These are phyloP conservation scores for Candida buenavistaensis DNA, from an alignment of 1,139 yeast species.

Conservation along the genomic window DNA sequence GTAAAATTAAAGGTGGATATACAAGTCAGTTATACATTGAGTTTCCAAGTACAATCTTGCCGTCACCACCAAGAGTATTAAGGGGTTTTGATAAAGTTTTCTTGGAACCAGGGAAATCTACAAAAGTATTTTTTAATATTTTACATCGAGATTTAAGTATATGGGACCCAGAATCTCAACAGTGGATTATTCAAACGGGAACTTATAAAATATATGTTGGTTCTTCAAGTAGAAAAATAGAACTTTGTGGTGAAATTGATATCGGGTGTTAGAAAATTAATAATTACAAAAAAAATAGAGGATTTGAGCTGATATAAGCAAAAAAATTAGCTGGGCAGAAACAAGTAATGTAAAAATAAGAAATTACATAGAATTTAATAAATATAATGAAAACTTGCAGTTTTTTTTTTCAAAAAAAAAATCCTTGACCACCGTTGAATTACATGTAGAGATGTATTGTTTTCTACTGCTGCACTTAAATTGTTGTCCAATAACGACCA, in stretches of 20 bases:
- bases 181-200: slow-evolving; percentile 64
- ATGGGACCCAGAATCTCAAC: slow-evolving; percentile 60
- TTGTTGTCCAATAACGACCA: too few relatives aligned
- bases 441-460: too few relatives aligned
- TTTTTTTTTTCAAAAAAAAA: too few relatives aligned
- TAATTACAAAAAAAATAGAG: neutral
- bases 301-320: too few relatives aligned
- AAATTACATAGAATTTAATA: too few relatives aligned
- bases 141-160: slow-evolving; percentile 56
- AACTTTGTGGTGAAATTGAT: slow-evolving; percentile 48
- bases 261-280: slow-evolving; percentile 27
- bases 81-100: slow-evolving; percentile 62
- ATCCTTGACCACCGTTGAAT: too few relatives aligned
- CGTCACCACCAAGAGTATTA: slow-evolving; percentile 52
- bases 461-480: too few relatives aligned
- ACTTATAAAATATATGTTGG: slow-evolving; percentile 55
- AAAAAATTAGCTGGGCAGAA: neutral
- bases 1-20: slow-evolving; percentile 50
- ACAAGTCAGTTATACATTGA: slow-evolving; percentile 61
- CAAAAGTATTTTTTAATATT: slow-evolving; percentile 44
- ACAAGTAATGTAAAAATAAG: neutral
- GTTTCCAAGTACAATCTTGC: slow-evolving; percentile 44
- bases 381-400: too few relatives aligned
- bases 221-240: slow-evolving; percentile 52
- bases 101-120: slow-evolving; percentile 43